Evolutionary conservation across 208 protist species (phyloP), one percentile per base, ranked within the genome.

Genomic region (Leishmania lainsoni): DNA sequence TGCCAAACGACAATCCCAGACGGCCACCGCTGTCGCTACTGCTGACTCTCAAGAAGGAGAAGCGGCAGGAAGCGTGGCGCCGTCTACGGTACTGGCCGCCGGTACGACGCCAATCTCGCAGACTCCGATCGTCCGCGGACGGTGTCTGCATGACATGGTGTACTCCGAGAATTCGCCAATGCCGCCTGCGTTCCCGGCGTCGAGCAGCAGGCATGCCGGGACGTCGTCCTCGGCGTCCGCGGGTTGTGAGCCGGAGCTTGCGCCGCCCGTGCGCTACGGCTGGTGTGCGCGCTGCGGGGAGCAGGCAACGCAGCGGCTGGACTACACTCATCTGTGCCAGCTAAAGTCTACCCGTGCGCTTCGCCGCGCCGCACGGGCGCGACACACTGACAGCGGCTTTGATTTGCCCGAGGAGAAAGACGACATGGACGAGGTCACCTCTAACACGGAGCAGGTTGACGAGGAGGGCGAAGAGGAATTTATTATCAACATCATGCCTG

Each of bases 401-500:
- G 54, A 69, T 45, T 51, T 20, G 17, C 29, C 74, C 2, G 32
- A 0, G 29, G 17, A 26, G 17, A 45, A n/a, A 9, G 71, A 85
- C 39, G 63, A 54, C 16, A 5, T 16, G 58, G 59, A 70, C 39
- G 81, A 85, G 39, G 77, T 76, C 0, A 69, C 54, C 51, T 76
- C 77, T 0, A 54, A 81, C 81, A 85, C 81, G 1, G 81, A 85
- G 77, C 73, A 58, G 2, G 81, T 85, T 2, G 81, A 85, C 26
- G 81, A 85, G 65, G 81, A 85, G n/a, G 79, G 76, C 2, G 83
- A 84, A 71, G 78, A 72, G 3, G 85, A 89, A 56, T 87, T 91
- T 59, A 83, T 84, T 42, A 79, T 93, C 35, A 86, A 85, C 75
- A 84, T 89, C 72, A 86, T 83, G 4, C 84, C 87, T 16, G 86